Base-by-base conservation (phyloP, 129 eudicot genomes). In the Lactuca sativa region DNA sequence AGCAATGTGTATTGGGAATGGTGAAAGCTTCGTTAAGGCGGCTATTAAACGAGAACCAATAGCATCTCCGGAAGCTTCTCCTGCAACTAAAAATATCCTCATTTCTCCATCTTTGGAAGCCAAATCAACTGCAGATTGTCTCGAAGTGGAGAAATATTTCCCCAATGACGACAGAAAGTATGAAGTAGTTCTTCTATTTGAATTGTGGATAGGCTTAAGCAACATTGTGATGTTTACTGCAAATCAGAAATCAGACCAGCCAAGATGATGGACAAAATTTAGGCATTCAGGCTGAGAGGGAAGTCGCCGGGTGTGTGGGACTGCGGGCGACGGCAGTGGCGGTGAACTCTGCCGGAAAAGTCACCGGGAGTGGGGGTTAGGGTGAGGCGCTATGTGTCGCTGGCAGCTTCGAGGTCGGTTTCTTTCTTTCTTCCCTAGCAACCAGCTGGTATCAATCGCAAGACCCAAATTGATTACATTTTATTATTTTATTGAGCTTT, bases 21-120 rank as follows among this genome's bases (percentile, higher is more conserved):
- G 97, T 25, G 98, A 85, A 65, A 85, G 84, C 77, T 75, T 80
- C 69, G 70, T 89, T 54, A 93, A 14, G 18, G 95, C 89, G 70
- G 85, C 74, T 85, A 93, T 86, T 63, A 93, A 67, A 30, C 90
- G 95, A 61, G 92, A 84, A 21, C 86, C 95, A 16, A 89, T 83
- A 31, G 74, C 74, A 62, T 93, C 98, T 11, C 98, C 98, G 9
- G 98, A 93, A 80, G 90, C 95, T 69, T 93, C 98, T 34, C 98
- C 98, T 13, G 98, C 95, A 64, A 93, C 97, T 68, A 89, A 73
- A 67, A 93, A 89, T n/a, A 89, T 90, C 80, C 97, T 89, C 66
- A 89, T 71, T 74, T 89, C 92, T 49, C 98, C 98, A 69, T 85
- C 95, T 81, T 82, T 89, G 37, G 85, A 71, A 67, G 88, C 98